A percentile compares a stretch with the other conserved stretches of the same genome.
Conservation (phyloP, 192 early-diverging fungal genomes). For the Spinellus fusiger region DNA sequence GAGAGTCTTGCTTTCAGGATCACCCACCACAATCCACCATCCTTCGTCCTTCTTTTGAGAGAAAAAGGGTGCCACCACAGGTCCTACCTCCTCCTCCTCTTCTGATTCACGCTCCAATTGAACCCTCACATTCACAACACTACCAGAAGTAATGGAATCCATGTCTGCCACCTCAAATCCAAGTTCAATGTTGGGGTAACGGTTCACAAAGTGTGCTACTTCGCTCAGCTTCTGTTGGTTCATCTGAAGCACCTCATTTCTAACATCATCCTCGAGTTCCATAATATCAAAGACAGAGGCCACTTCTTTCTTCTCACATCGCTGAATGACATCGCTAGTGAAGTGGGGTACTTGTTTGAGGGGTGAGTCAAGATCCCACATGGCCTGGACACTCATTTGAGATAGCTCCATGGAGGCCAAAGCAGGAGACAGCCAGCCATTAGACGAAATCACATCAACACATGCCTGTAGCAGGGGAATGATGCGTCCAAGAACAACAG, state of each 20-base stretch:
- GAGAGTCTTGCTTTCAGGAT: conserved; percentile 68
- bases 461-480: conserved; percentile 87
- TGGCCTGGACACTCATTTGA: conserved; percentile 95
- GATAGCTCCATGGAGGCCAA: conserved; percentile 93
- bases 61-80: conserved; percentile 91
- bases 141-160: conserved; percentile 56
- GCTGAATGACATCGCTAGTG: conserved; percentile 60
- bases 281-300: conserved; percentile 89
- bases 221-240: conserved; percentile 61
- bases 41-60: conserved; percentile 84
- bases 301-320: conserved; percentile 62
- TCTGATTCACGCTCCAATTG: conserved; percentile 85
- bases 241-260: conserved; percentile 59
- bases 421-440: conserved; percentile 87
- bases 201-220: conserved; percentile 83
- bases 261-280: conserved; percentile 88
- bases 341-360: conserved; percentile 92
- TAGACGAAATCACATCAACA: conserved; percentile 90
- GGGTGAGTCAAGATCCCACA: conserved; percentile 91
- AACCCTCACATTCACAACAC: conserved; percentile 60
- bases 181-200: conserved; percentile 91
- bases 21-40: conserved; percentile 97
- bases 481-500: conserved; percentile 48
- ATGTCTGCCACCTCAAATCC: conserved; percentile 59
- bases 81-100: conserved; percentile 56